phyloP scores from a whole-genome alignment of 2,329 filamentous ascomycete species.

The Exophiala dermatitidis region DNA sequence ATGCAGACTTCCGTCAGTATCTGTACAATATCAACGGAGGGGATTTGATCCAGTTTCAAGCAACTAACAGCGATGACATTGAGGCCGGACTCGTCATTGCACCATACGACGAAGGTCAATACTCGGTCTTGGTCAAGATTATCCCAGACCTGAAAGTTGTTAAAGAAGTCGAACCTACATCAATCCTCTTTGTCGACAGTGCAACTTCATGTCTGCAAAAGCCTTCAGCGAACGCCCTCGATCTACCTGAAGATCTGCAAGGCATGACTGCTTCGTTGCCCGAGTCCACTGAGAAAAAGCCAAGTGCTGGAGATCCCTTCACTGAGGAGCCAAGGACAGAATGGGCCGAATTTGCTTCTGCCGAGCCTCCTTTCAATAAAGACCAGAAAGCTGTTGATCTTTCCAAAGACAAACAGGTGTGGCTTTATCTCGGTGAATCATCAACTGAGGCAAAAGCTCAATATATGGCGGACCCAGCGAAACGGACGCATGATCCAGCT shows the following conservation, averaged over 20 bases:
- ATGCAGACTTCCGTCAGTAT: conserved; percentile 45
- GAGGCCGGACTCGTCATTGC: conserved; percentile 85
- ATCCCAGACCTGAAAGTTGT: conserved; percentile 70
- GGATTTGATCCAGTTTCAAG: conserved; percentile 81
- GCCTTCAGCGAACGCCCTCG: conserved; percentile 39
- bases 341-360: conserved; percentile 73
- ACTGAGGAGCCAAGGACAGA: conserved; percentile 40
- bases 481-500: conserved; percentile 41
- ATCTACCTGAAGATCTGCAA: conserved; percentile 42
- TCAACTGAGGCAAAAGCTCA: conserved; percentile 88
- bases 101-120: conserved; percentile 65
- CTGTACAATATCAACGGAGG: conserved; percentile 62
- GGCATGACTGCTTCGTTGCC: conserved; percentile 35
- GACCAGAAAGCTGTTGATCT: conserved; percentile 65
- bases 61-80: conserved; percentile 65
- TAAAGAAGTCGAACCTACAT: conserved; percentile 55
- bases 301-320: conserved; percentile 31
- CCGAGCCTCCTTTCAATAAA: conserved; percentile 51
- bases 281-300: conserved; percentile 28
- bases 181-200: conserved; percentile 45
- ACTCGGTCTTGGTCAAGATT: conserved; percentile 63
- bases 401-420: conserved; percentile 65
- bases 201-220: conserved; percentile 42
- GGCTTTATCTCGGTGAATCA: conserved; percentile 77
- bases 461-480: conserved; percentile 71